Evolutionary conservation across 1,284 basidiomycete genomes (phyloP), one percentile per base, ranked within the genome.

Genomic region (Pascua sp.): DNA sequence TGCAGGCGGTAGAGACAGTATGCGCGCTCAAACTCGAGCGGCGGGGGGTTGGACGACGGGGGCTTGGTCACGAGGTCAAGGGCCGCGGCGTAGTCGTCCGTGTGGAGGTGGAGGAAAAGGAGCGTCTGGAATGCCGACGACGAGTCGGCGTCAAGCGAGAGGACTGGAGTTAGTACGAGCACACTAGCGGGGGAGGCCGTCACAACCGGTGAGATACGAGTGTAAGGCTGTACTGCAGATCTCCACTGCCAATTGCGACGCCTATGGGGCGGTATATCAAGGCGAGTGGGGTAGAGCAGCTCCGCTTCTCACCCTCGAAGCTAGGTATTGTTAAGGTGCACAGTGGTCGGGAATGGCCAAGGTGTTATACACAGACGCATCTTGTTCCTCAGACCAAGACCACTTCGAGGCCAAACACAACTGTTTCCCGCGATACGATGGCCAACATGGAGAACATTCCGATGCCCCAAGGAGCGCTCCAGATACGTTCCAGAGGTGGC

Each of bases 1-100:
- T 90, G 87, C 40, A 90, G 77, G 32, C 90, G 83, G 76, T 93
- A 93, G 49, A 91, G 77, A 36, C 88, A 84, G 72, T 93, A 93
- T 2, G 88, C 86, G 57, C 82, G 81, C 76, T 91, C 89, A 64
- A 89, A 92, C 0, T 79, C 79, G 56, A 76, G 66, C 2, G 80
- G 47, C 4, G 53, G 38, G 7, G 62, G 41, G 43, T 59, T 17
- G 11, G 60, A 53, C 9, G 55, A 40, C 5, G 67, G 63, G 5
- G 69, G 64, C 32, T 57, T 57, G 24, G 64, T 61, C 16, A 90
- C 59, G 11, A 78, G 64, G 2, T 65, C 61, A 11, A 80, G 63
- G 11, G 78, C 79, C 1, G 69, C 49, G 24, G 68, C 51, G 59
- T 79, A 79, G 64, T 87, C 86, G 69, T 92, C 91, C 2, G 86